Conservation (phyloP, 169 alveolate genomes). For the Cryptosporidium canis region DNA sequence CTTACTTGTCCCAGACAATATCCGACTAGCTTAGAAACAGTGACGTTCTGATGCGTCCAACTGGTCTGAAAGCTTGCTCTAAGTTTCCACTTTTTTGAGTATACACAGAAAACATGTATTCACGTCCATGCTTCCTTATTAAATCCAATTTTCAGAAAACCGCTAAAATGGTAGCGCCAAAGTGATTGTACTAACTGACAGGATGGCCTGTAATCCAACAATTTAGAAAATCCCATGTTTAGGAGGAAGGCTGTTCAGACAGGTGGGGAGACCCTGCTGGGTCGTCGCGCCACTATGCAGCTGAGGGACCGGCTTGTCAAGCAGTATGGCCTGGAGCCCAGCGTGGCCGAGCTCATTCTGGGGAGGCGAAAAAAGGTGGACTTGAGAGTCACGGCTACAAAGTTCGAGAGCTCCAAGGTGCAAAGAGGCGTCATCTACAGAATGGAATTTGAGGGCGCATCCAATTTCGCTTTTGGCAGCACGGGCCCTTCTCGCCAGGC, state of each 20-base stretch:
- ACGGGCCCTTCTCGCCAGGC: not conserved
- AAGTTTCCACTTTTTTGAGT: not conserved
- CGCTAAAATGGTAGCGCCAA: not conserved
- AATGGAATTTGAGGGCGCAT: slow-evolving; percentile 4
- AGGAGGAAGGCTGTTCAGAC: slow-evolving; percentile 1
- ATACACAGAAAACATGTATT: not conserved
- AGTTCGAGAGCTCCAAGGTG: not conserved
- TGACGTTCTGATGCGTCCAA: too few species aligned
- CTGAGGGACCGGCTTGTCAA: slow-evolving; percentile 10
- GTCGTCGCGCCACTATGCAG: slow-evolving; percentile 29
- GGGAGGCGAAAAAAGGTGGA: slow-evolving; percentile 59
- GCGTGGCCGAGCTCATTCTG: not conserved
- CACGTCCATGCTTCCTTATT: not conserved
- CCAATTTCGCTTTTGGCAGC: not conserved
- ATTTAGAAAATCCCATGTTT: slow-evolving; percentile 11
- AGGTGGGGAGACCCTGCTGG: slow-evolving; percentile 32
- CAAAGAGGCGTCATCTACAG: slow-evolving; percentile 38
- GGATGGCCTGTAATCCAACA: not conserved
- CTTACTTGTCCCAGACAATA: too few species aligned
- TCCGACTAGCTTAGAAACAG: too few species aligned
- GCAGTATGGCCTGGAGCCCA: slow-evolving; percentile 6
- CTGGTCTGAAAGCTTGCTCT: not conserved
- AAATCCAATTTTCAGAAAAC: not conserved
- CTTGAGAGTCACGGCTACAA: not conserved
- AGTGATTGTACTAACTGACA: not conserved